Conservation (phyloP, 2,329 filamentous ascomycete species). For the Trichoderma aggressivum region DNA sequence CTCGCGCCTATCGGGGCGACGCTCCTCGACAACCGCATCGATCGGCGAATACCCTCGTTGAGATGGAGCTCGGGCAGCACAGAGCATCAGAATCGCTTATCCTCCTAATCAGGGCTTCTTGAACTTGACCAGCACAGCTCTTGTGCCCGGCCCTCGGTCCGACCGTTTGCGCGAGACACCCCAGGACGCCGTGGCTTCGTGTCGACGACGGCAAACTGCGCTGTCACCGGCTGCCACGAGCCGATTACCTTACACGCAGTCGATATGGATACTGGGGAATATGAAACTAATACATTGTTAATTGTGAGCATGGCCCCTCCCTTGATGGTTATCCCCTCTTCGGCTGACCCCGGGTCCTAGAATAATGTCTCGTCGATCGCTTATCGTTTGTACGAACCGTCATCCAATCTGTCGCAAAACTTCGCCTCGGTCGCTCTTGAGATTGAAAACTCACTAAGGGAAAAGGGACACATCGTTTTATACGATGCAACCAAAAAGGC, state of each 20-base stretch:
- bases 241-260: conserved; percentile 32
- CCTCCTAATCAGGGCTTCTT: not conserved
- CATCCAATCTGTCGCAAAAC: conserved; percentile 40
- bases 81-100: conserved; percentile 8
- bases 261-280: conserved; percentile 63
- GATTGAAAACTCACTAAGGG: conserved; percentile 49
- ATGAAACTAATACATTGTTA: conserved; percentile 59
- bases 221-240: conserved; percentile 27
- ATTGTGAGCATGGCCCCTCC: conserved; percentile 44
- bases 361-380: conserved; percentile 54
- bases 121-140: not conserved
- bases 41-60: conserved; percentile 10
- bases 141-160: not conserved
- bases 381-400: conserved; percentile 55
- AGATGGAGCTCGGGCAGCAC: conserved; percentile 20
- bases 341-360: conserved; percentile 34
- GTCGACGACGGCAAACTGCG: conserved; percentile 22
- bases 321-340: not conserved
- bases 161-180: conserved; percentile 17
- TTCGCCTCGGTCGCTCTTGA: conserved; percentile 48
- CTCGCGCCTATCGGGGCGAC: conserved; percentile 17
- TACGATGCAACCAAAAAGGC: conserved; percentile 49
- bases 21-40: conserved; percentile 9
- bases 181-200: conserved; percentile 21
- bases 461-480: conserved; percentile 51